phyloP scores from a whole-genome alignment of 192 early-diverging fungal genomes.

The Coemansia sp. region DNA sequence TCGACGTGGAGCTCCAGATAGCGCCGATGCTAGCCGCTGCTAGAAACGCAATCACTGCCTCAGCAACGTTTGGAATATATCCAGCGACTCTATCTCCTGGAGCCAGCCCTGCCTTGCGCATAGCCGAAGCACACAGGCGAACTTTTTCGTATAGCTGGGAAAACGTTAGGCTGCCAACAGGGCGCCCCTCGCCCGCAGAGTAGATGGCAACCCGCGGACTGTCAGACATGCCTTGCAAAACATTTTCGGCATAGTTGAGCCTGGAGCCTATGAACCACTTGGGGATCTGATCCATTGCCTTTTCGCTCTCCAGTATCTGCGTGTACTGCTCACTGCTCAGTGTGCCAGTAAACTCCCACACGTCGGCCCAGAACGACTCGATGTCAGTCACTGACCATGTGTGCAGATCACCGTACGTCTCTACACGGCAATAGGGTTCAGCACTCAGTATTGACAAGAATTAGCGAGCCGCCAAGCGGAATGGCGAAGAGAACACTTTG shows the following conservation, averaged over 20 bases:
- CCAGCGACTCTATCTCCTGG: conserved; percentile 85
- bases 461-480: not conserved
- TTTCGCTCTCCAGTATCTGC: conserved; percentile 65
- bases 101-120: conserved; percentile 67
- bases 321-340: conserved; percentile 15
- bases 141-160: conserved; percentile 71
- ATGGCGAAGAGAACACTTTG: not conserved
- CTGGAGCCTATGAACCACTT: conserved; percentile 84
- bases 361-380: conserved; percentile 80
- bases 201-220: conserved; percentile 45
- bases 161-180: conserved; percentile 62
- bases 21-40: conserved; percentile 81
- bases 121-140: conserved; percentile 65
- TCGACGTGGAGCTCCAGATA: conserved; percentile 92
- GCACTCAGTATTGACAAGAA: not conserved
- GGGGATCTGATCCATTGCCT: conserved; percentile 83
- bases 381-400: conserved; percentile 79
- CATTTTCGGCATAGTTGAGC: conserved; percentile 93
- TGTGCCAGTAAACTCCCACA: conserved; percentile 70
- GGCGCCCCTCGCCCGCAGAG: conserved; percentile 46
- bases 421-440: conserved; percentile 2
- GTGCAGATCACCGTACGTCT: conserved; percentile 72
- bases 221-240: conserved; percentile 60
- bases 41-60: conserved; percentile 78
- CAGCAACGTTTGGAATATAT: conserved; percentile 84